phyloP scores from a whole-genome alignment of 1,139 yeast species.

The Cylindricascospora bacillispora region DNA sequence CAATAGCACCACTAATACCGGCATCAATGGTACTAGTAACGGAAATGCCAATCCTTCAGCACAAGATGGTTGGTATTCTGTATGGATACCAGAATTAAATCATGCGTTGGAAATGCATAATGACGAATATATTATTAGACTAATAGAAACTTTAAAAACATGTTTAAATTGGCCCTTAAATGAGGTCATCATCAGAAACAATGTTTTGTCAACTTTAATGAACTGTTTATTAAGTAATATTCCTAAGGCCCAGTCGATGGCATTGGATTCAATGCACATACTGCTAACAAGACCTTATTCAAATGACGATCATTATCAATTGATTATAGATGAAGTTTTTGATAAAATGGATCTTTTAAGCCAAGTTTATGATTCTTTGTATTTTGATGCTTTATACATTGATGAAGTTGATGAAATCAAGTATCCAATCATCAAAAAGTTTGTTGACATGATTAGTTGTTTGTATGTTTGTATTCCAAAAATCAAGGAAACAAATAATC shows the following conservation, averaged over 20 bases:
- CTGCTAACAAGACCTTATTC: slow-evolving; percentile 73
- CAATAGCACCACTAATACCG: too few species aligned
- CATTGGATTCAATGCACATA: slow-evolving; percentile 84
- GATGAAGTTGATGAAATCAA: slow-evolving; percentile 67
- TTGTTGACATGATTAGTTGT: slow-evolving; percentile 89
- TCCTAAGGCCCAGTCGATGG: slow-evolving; percentile 61
- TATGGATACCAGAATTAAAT: slow-evolving; percentile 58
- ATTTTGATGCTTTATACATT: slow-evolving; percentile 42
- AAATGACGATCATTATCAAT: slow-evolving; percentile 59
- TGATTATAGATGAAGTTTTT: slow-evolving; percentile 71
- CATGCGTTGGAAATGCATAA: slow-evolving; percentile 35
- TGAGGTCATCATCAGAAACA: slow-evolving; percentile 51
- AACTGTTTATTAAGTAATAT: slow-evolving; percentile 50
- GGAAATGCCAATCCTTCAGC: too few species aligned
- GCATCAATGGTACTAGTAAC: too few species aligned
- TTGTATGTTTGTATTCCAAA: slow-evolving; percentile 45
- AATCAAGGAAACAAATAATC: slow-evolving; percentile 21
- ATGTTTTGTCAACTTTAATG: slow-evolving; percentile 54
- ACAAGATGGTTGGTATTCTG: slow-evolving; percentile 76
- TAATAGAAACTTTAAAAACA: slow-evolving; percentile 74
- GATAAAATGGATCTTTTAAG: slow-evolving; percentile 58
- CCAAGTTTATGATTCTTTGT: slow-evolving; percentile 50
- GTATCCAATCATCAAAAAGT: slow-evolving; percentile 72
- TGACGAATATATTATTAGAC: slow-evolving; percentile 44
- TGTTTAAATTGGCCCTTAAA: slow-evolving; percentile 90